Evolutionary conservation across 768 basidiomycete genomes (phyloP).

Genomic region (Xerocomus brunneocitrinus): DNA sequence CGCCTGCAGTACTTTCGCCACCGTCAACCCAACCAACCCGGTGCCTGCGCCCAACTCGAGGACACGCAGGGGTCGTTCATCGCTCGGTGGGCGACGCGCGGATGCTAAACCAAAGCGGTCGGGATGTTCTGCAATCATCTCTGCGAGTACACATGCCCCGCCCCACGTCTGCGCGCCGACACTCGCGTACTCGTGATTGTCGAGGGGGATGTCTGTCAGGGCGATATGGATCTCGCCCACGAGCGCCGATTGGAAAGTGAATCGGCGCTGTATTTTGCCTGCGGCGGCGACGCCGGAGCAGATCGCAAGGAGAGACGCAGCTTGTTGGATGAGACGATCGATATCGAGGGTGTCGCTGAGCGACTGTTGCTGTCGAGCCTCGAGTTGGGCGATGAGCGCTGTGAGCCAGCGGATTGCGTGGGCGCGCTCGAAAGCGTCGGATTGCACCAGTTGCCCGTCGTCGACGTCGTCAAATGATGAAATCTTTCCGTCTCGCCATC

Average conservation of each 20-base stretch:
- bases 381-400: slow-evolving; percentile 46
- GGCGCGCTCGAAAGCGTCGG: slow-evolving; percentile 65
- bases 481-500: slow-evolving; percentile 5
- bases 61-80: slow-evolving; percentile 29
- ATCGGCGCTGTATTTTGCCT: slow-evolving; percentile 50
- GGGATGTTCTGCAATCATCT: slow-evolving; percentile 62
- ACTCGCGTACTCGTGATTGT: slow-evolving; percentile 63
- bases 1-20: slow-evolving; percentile 31
- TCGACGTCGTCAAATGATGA: not conserved
- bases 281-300: slow-evolving; percentile 63
- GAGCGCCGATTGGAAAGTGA: slow-evolving; percentile 37
- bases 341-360: not conserved
- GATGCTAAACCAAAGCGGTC: slow-evolving; percentile 40
- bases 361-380: slow-evolving; percentile 7
- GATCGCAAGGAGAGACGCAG: slow-evolving; percentile 58
- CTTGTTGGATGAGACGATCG: slow-evolving; percentile 46
- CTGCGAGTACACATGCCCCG: slow-evolving; percentile 73
- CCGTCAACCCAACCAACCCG: slow-evolving; percentile 45
- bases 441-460: slow-evolving; percentile 30
- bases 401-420: slow-evolving; percentile 75
- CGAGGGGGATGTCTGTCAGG: slow-evolving; percentile 65
- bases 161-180: slow-evolving; percentile 92
- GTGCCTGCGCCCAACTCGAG: slow-evolving; percentile 59
- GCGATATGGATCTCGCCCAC: slow-evolving; percentile 33
- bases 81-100: not conserved